Conservation (phyloP, 495 filamentous ascomycete species). For the Daldinia grandis region DNA sequence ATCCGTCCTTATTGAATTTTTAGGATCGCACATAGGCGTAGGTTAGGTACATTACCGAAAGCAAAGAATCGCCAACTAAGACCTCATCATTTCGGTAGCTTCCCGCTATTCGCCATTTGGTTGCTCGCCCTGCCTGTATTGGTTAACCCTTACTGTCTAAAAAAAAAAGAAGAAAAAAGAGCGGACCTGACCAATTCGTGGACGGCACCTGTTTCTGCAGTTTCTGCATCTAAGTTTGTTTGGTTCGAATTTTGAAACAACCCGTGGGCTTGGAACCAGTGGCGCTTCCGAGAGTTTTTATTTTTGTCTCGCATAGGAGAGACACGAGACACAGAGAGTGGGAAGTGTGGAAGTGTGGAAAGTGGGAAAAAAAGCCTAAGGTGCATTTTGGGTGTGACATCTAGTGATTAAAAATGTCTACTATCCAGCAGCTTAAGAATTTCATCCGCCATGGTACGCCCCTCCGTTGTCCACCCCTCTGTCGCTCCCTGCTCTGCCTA, state of each 20-base stretch:
- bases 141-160: constrained; percentile 1
- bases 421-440: constrained; percentile 86
- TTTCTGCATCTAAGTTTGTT: constrained; percentile 13
- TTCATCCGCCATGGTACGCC: constrained; percentile 90
- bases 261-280: constrained; percentile 23
- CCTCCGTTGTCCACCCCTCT: constrained; percentile 8
- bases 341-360: constrained; percentile 9
- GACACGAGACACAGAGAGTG: constrained; percentile 5
- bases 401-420: constrained; percentile 66
- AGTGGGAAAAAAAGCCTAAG: constrained; percentile 10
- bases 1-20: constrained; percentile 6
- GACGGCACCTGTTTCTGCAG: constrained; percentile 11
- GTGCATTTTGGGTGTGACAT: constrained; percentile 29
- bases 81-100: constrained; percentile 19
- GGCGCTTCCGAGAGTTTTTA: constrained; percentile 22
- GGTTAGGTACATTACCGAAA: constrained; percentile 32
- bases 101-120: constrained; percentile 11
- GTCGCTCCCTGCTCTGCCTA: constrained; percentile 15
- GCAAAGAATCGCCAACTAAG: constrained; percentile 17
- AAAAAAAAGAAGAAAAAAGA: not conserved
- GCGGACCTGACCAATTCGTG: constrained; percentile 4
- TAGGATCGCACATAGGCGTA: constrained; percentile 25
- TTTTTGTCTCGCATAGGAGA: constrained; percentile 30
- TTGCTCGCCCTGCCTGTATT: not conserved
- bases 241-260: constrained; percentile 29